A percentile compares a stretch with the other conserved stretches of the same genome.
phyloP scores from a whole-genome alignment of 1,139 yeast species.

The Suzukiozyma palmioleophila region DNA sequence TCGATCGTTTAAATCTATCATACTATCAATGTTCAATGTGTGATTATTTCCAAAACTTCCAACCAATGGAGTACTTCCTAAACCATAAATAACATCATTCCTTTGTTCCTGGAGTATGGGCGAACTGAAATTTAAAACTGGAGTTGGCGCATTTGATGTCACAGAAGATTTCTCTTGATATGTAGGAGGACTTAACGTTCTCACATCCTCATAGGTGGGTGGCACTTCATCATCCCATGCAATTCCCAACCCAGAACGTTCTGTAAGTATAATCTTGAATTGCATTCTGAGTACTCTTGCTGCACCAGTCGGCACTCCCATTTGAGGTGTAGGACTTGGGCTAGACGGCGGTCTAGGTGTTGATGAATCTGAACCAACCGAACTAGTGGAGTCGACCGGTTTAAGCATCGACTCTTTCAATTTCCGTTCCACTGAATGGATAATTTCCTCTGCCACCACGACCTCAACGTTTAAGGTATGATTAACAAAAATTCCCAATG shows the following conservation, averaged over 20 bases:
- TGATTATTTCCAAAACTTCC: constrained; percentile 19
- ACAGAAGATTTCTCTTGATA: constrained; percentile 38
- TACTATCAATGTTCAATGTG: constrained; percentile 22
- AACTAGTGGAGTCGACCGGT: constrained; percentile 17
- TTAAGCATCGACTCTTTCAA: constrained; percentile 8
- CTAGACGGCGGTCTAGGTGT: neutral
- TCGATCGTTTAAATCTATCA: constrained; percentile 29
- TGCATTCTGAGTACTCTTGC: constrained; percentile 95
- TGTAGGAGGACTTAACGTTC: constrained; percentile 81
- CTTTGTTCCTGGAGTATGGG: constrained; percentile 11
- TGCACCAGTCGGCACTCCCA: constrained; percentile 87
- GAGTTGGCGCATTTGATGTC: constrained; percentile 15
- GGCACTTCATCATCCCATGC: constrained; percentile 99
- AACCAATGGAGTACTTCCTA: constrained; percentile 38
- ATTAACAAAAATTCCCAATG: constrained; percentile 66
- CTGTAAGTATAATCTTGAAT: constrained; percentile 74
- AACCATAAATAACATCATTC: constrained; percentile 40
- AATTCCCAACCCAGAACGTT: constrained; percentile 90
- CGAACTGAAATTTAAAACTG: constrained; percentile 11
- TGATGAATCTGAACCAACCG: constrained; percentile 20
- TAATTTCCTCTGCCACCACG: constrained; percentile 86
- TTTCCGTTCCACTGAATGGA: constrained; percentile 30
- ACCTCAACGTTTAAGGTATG: constrained; percentile 81
- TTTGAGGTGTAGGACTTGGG: constrained; percentile 18
- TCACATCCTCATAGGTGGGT: constrained; percentile 85